Percentiles rank a stretch among this genome's conserved stretches.
Conservation (phyloP, 768 basidiomycete genomes). For the Psilocybe subaeruginosa region DNA sequence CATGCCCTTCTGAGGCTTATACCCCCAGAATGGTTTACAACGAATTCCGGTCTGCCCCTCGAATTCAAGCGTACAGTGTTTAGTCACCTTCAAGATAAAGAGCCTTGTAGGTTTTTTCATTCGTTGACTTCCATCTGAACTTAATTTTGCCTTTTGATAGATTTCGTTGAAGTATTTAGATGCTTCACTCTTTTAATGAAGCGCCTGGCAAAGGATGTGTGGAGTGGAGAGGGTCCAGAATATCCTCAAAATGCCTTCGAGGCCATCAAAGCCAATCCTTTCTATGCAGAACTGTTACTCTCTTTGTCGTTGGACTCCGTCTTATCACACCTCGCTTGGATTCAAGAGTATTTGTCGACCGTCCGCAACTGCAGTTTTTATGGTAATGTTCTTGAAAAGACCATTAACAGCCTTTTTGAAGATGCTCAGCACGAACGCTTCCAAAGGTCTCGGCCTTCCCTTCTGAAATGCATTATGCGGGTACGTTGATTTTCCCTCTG, state of each 20-base stretch:
- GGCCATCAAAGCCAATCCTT: conserved; percentile 78
- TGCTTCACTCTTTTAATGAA: conserved; percentile 64
- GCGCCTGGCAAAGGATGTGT: conserved; percentile 57
- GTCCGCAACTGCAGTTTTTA: conserved; percentile 50
- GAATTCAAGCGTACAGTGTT: conserved; percentile 59
- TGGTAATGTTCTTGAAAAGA: conserved; percentile 72
- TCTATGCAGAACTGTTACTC: conserved; percentile 51
- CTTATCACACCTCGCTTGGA: conserved; percentile 65
- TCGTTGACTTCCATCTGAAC: conserved; percentile 44
- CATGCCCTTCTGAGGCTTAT: conserved; percentile 50
- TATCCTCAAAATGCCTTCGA: conserved; percentile 83
- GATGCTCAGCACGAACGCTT: conserved; percentile 82
- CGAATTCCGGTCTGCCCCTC: conserved; percentile 34
- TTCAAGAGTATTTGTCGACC: conserved; percentile 63
- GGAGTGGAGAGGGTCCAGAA: conserved; percentile 70
- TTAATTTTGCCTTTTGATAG: conserved; percentile 32
- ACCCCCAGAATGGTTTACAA: conserved; percentile 44
- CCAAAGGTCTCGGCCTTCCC: conserved; percentile 54
- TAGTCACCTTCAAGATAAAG: conserved; percentile 42
- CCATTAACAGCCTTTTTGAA: conserved; percentile 76
- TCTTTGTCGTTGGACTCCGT: conserved; percentile 33
- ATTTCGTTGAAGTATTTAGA: conserved; percentile 61
- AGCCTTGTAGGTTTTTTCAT: conserved; percentile 20
- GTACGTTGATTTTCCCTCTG: conserved; percentile 48
- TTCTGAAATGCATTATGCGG: conserved; percentile 61